Evolutionary conservation across 192 early-diverging fungal genomes (phyloP), one percentile per base, ranked within the genome.

Genomic region (Backusella luteola): DNA sequence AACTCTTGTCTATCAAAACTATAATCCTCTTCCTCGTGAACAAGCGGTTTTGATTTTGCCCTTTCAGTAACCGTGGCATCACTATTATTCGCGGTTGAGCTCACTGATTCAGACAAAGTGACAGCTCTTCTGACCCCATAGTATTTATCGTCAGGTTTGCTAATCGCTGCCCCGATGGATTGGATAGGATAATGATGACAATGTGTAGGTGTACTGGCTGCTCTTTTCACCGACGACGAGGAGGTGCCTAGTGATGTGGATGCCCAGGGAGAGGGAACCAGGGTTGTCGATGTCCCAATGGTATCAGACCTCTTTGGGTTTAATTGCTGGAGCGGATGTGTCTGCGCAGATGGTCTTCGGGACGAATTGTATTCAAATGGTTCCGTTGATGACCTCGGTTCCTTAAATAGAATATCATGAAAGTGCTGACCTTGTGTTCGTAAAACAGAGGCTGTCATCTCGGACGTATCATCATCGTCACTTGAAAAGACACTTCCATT

Each of bases 1-100:
- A 79, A 79, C 21, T 79, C 75, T 46, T 76, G 73, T 41, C 73
- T 46, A 53, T 71, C 74, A 74, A 77, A 80, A 5, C n/a, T 12
- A 70, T 36, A 2, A 35, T 69, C 69, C 17, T 77, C 73, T 19
- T 72, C 70, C 15, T 68, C 75, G 6, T 23, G 7, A 38, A 17
- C 32, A 29, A 35, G 19, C 7, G 34, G 17, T 21, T 6, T 53
- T 53, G 53, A 17, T 23, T 35, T 35, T 46, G 34, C 17, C 23
- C 34, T 34, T 11, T 52, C 42, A 67, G 17, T 67, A 69, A 4
- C 32, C 1, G 32, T 32, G 32, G 32, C 21, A 68, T 7, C 35
- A 68, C 6, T 67, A 32, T 34, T 29, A 17, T 26, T 67, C 1
- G 66, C 38, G 35, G 35, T 68, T 39, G 38, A 39, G 38, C 38